Evolutionary conservation across 2,329 filamentous ascomycete genomes (phyloP).

Genomic region (Sporothrix protearum): DNA sequence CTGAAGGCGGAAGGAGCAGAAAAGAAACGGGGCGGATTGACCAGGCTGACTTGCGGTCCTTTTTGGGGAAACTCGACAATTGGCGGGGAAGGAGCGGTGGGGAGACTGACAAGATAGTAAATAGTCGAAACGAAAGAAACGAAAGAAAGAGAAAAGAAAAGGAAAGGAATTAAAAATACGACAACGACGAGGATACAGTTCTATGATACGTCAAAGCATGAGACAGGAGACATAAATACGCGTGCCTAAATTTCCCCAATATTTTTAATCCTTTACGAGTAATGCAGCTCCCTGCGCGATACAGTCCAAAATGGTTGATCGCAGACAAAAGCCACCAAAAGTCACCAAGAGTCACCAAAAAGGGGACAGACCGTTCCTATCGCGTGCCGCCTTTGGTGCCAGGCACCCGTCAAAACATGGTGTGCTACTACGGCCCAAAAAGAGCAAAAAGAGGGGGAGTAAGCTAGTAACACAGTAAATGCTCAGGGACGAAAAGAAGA

Average conservation of each 20-base stretch:
- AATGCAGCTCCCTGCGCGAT: background rate
- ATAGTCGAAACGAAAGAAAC: background rate
- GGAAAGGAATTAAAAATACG: background rate
- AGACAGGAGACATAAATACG: background rate
- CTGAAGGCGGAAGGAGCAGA: background rate
- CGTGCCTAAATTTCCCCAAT: background rate
- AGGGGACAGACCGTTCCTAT: background rate
- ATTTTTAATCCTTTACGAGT: background rate
- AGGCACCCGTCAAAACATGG: slow-evolving; percentile 18
- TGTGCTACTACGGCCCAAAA: background rate
- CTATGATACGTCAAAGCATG: background rate
- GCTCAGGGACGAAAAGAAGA: background rate
- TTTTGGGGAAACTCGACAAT: background rate
- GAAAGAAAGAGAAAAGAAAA: background rate
- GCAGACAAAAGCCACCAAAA: background rate
- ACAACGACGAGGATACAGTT: too few relatives aligned
- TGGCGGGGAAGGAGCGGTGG: background rate
- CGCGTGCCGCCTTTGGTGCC: slow-evolving; percentile 11
- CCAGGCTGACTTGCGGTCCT: slow-evolving; percentile 20
- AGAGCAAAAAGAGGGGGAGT: background rate
- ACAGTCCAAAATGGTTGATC: background rate
- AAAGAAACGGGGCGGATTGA: slow-evolving; percentile 11
- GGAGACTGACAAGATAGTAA: slow-evolving; percentile 1
- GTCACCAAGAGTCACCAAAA: background rate
- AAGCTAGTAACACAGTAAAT: background rate